Evolutionary conservation across 75 land plant species (phyloP).

Genomic region (Picea sitchensis): DNA sequence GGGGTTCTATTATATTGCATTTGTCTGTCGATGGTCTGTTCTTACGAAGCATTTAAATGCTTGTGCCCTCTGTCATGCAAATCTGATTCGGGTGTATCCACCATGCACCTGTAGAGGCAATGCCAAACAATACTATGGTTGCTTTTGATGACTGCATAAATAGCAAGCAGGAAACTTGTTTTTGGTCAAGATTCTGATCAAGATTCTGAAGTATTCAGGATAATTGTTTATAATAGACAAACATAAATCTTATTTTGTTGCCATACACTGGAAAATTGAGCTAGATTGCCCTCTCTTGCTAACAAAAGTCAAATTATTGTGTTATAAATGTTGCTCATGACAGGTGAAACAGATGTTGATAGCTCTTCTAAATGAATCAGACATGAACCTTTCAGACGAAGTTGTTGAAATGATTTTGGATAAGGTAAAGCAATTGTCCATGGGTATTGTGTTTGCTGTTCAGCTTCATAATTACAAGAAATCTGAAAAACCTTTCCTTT

Average conservation of each 20-base stretch:
- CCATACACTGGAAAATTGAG: background rate
- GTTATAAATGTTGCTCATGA: background rate
- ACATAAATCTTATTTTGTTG: background rate
- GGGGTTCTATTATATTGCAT: too few relatives aligned
- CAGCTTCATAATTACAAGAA: background rate
- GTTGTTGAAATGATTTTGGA: constrained; percentile 62
- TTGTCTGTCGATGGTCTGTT: too few relatives aligned
- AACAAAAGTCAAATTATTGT: background rate
- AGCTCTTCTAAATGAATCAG: constrained; percentile 69
- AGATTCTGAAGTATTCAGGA: background rate
- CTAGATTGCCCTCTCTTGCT: background rate
- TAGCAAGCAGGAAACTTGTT: background rate
- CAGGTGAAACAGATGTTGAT: constrained; percentile 78
- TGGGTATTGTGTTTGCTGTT: background rate
- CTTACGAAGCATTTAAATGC: too few relatives aligned
- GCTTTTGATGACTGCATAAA: background rate
- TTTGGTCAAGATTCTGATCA: background rate
- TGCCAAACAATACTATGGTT: background rate
- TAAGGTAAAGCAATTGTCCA: constrained; percentile 20
- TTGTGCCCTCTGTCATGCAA: too few relatives aligned
- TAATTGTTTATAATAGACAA: background rate
- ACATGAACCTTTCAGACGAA: constrained; percentile 62
- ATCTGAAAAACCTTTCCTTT: background rate
- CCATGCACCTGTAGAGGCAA: background rate
- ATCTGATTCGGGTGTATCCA: background rate